Evolutionary conservation across 1,284 basidiomycete genomes (phyloP), one percentile per base, ranked within the genome.

Genomic region (Rhodotorula sp.): DNA sequence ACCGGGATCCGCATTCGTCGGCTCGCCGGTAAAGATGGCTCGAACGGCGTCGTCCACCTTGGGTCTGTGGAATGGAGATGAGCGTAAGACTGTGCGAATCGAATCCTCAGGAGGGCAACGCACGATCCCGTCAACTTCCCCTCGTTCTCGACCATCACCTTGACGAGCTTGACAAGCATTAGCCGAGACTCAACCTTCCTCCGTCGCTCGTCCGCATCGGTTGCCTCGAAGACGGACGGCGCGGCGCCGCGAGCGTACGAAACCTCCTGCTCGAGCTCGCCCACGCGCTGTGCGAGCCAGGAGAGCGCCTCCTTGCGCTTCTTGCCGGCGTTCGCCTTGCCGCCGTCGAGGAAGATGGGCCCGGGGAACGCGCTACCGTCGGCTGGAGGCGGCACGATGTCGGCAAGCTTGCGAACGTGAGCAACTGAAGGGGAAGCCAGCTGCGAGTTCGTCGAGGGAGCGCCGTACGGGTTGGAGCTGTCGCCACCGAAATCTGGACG

Each of bases 51-150:
- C 81, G 72, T 94, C 92, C 34, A 89, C 84, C 68, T 87, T 83
- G 34, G 89, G 80, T 52, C 91, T 93, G 76, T n/a, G 9, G 11
- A 56, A 2, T 10, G n/a, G 2, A n/a, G 20, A 11, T 29, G 20
- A 29, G 48, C 24, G 20, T 71, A n/a, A n/a, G 1, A 15, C 24
- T 2, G 34, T 17, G 15, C 24, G 15, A 13, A 19, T 20, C 27
- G 66, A 49, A 36, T 3, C 39, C 13, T 54, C 22, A 20, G 32
- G 72, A 29, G 61, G 59, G 56, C 51, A 27, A 76, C 84, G 78
- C 74, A 95, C 92, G 86, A 90, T 81, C 92, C 92, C 53, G 87
- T 86, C 32, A 95, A 80, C 62, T 86, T 86, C 0, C 94, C 94
- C 72, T 96, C 92, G 76, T 94, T 87, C 75, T 93, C 89, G 0